phyloP scores from a whole-genome alignment of 148 eudicot genomes.

The Spergularia marina region DNA sequence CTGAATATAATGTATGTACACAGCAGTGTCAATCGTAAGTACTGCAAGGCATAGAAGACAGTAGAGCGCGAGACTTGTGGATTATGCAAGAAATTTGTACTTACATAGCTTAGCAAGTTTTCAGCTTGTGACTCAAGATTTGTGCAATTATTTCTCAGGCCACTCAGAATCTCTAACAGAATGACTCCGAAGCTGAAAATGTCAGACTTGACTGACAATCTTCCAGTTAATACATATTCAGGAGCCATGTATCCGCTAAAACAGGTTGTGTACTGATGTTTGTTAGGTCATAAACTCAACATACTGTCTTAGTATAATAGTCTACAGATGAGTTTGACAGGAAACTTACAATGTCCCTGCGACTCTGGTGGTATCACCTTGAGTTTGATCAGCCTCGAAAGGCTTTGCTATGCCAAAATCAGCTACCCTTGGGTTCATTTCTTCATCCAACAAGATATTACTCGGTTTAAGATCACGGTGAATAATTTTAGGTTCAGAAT shows the following conservation, averaged over 20 bases:
- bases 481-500: conserved; percentile 27
- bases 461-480: conserved; percentile 41
- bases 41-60: background rate
- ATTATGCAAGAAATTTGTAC: background rate
- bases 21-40: background rate
- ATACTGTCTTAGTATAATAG: background rate
- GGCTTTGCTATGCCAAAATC: conserved; percentile 43
- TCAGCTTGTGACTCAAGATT: background rate
- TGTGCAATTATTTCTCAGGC: conserved; percentile 3
- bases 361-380: conserved; percentile 26
- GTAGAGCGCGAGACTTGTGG: background rate
- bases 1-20: conserved; percentile 3
- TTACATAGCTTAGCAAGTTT: conserved; percentile 17
- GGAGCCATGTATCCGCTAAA: conserved; percentile 25
- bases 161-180: conserved; percentile 19
- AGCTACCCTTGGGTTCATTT: conserved; percentile 35
- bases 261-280: background rate
- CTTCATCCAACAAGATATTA: conserved; percentile 33
- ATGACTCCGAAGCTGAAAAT: conserved; percentile 18
- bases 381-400: conserved; percentile 30
- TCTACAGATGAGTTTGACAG: no score
- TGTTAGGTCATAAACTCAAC: background rate
- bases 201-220: conserved; percentile 14
- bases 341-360: conserved; percentile 39
- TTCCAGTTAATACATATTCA: conserved; percentile 5